Conservation (phyloP, 805 yeast genomes). For the Saccharomycopsis selenospora region DNA sequence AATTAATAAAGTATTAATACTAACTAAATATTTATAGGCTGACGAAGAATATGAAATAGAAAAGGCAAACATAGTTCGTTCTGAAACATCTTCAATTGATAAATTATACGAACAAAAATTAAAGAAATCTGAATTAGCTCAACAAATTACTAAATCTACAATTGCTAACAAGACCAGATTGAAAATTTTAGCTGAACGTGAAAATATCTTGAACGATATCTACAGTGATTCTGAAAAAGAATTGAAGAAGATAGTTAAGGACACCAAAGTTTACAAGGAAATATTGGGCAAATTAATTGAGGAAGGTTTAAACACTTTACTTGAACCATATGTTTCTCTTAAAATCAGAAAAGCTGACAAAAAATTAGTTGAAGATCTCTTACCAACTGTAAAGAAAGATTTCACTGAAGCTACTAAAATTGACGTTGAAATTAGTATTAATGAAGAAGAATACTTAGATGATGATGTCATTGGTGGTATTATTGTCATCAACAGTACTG, state of each 20-base stretch:
- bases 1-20: not conserved
- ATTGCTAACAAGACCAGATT: conserved; percentile 93
- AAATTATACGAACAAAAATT: conserved; percentile 68
- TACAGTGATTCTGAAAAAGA: conserved; percentile 61
- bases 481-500: conserved; percentile 57
- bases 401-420: conserved; percentile 58
- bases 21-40: conserved; percentile 37
- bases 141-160: conserved; percentile 92
- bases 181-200: conserved; percentile 80
- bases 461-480: conserved; percentile 75
- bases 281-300: conserved; percentile 71
- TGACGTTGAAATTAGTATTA: conserved; percentile 47
- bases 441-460: conserved; percentile 50
- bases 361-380: conserved; percentile 36
- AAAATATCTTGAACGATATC: conserved; percentile 66
- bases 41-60: conserved; percentile 99
- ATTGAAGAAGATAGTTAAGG: conserved; percentile 47
- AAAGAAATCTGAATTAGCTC: conserved; percentile 87
- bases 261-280: conserved; percentile 54
- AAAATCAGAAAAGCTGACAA: conserved; percentile 64
- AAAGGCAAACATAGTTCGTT: conserved; percentile 88
- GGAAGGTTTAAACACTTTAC: conserved; percentile 64
- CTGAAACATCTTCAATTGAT: conserved; percentile 87
- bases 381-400: conserved; percentile 50
- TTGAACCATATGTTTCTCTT: conserved; percentile 62